Evolutionary conservation across 2,329 filamentous ascomycete species (phyloP).

Genomic region (Domatiomyces catenatus): DNA sequence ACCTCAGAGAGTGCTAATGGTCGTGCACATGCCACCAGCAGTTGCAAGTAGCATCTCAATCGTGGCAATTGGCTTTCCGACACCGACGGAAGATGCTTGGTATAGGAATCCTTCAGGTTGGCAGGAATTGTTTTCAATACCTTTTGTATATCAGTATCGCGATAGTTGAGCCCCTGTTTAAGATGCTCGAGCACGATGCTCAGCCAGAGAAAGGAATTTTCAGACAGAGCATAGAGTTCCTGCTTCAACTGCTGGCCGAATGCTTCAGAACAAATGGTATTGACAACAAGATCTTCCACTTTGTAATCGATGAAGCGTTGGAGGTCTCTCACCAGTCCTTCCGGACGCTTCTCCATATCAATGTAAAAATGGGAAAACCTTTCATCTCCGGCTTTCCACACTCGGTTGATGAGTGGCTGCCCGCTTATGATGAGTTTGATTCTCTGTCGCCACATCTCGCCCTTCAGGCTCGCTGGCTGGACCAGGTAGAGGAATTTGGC

Average conservation of each 20-base stretch:
- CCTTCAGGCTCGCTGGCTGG: not conserved
- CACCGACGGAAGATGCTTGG: slow-evolving; percentile 5
- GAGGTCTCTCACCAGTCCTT: slow-evolving; percentile 4
- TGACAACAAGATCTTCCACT: slow-evolving; percentile 6
- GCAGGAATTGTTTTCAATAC: slow-evolving; percentile 3
- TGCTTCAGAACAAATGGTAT: slow-evolving; percentile 3
- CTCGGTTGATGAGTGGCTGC: slow-evolving; percentile 4
- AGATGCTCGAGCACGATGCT: slow-evolving; percentile 5
- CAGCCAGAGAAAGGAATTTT: slow-evolving; percentile 9
- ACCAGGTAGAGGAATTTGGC: slow-evolving; percentile 3
- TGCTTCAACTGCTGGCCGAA: slow-evolving; percentile 4
- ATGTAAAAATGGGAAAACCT: slow-evolving; percentile 4
- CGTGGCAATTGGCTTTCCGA: slow-evolving; percentile 2
- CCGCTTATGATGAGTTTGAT: slow-evolving; percentile 8
- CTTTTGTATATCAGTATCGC: slow-evolving; percentile 2
- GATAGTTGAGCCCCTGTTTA: slow-evolving; percentile 4
- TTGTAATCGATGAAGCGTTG: slow-evolving; percentile 7
- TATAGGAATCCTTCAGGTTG: slow-evolving; percentile 5
- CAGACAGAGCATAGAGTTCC: slow-evolving; percentile 1
- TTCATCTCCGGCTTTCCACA: slow-evolving; percentile 1
- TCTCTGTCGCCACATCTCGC: slow-evolving; percentile 1
- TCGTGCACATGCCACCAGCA: slow-evolving; percentile 5
- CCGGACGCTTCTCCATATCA: slow-evolving; percentile 5
- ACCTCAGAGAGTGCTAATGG: slow-evolving; percentile 4
- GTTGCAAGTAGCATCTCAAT: slow-evolving; percentile 5